Evolutionary conservation across 176 grass and related monocot species (phyloP), one percentile per base, ranked within the genome.

Genomic region (Panicum miliaceum): DNA sequence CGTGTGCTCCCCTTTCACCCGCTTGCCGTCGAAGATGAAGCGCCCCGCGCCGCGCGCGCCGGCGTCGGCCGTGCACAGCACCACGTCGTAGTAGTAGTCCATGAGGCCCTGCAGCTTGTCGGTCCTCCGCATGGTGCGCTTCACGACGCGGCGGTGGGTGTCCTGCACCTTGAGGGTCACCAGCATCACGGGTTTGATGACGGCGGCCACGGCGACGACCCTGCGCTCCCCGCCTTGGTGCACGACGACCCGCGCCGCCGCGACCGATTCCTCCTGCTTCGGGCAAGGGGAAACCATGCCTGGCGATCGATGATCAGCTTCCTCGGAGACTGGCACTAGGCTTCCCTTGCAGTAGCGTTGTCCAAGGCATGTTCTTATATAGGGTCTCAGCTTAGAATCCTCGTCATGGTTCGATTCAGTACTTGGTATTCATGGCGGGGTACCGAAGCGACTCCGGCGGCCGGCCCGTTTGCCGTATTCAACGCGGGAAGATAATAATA

Each of bases 91-190:
- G 57, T 46, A 78, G 76, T 78, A 3, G 76, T 78, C 76, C 76
- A 78, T 63, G 0, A 78, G 57, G 1, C 1, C 57, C 23, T 78
- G 57, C 75, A 78, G 75, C 75, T 78, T 12, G 37, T 78, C 57
- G 22, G 38, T 45, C 38, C 37, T 78, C 75, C 23, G n/a, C 57
- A 78, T 63, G 57, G 74, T 76, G 22, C 11, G 53, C 78, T 85
- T 88, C 14, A 32, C 46, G 29, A 82, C 72, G 9, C 90, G 51
- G 16, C 16, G 51, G 3, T 22, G 7, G 4, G 12, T 2, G 81
- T 75, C 81, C 57, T 74, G 42, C 81, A 83, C 70, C 43, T 25
- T 26, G 27, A 74, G 22, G 7, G 43, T 83, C 70, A 83, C 34
- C 4, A 83, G 18, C 27, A 0, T 40, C 35, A 2, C 48, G 15